phyloP scores from a whole-genome alignment of 805 yeast species.

The Schwanniomyces yamadae region DNA sequence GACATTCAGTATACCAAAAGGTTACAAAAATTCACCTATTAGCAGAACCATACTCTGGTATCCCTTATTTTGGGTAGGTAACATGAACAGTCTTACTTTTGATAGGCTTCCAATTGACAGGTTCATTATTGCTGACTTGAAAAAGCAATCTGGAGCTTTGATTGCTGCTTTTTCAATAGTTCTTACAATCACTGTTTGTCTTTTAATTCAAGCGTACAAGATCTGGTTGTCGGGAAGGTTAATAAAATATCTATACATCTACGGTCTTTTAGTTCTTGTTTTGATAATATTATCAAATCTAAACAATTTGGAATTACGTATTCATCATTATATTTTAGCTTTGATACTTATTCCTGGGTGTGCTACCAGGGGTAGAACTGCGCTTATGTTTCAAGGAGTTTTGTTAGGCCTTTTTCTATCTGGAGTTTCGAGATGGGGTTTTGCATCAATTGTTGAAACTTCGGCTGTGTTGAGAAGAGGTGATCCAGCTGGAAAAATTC shows the following conservation, averaged over 20 bases:
- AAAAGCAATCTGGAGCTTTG: constrained; percentile 74
- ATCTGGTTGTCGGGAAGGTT: constrained; percentile 80
- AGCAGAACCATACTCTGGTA: constrained; percentile 62
- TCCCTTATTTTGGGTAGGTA: constrained; percentile 79
- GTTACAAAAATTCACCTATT: constrained; percentile 33
- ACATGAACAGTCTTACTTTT: constrained; percentile 82
- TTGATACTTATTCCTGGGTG: constrained; percentile 81
- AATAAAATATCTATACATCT: constrained; percentile 54
- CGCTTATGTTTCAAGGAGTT: constrained; percentile 79
- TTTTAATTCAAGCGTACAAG: constrained; percentile 69
- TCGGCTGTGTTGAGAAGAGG: constrained; percentile 62
- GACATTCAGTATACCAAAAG: constrained; percentile 36
- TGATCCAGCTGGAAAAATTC: constrained; percentile 59
- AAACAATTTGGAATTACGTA: constrained; percentile 70
- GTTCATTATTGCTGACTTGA: constrained; percentile 67
- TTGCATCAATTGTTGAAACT: constrained; percentile 85
- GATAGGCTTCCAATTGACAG: constrained; percentile 89
- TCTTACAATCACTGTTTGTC: constrained; percentile 48
- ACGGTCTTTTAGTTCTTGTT: constrained; percentile 43
- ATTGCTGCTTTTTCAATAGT: constrained; percentile 57
- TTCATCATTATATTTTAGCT: constrained; percentile 80
- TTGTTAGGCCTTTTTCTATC: constrained; percentile 76
- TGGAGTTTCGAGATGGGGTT: constrained; percentile 92
- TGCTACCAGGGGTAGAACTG: constrained; percentile 66
- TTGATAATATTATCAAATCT: constrained; percentile 47